These are phyloP conservation scores for Tremellales sp. DNA, from an alignment of 1,284 basidiomycete species.

Conservation along the genomic window DNA sequence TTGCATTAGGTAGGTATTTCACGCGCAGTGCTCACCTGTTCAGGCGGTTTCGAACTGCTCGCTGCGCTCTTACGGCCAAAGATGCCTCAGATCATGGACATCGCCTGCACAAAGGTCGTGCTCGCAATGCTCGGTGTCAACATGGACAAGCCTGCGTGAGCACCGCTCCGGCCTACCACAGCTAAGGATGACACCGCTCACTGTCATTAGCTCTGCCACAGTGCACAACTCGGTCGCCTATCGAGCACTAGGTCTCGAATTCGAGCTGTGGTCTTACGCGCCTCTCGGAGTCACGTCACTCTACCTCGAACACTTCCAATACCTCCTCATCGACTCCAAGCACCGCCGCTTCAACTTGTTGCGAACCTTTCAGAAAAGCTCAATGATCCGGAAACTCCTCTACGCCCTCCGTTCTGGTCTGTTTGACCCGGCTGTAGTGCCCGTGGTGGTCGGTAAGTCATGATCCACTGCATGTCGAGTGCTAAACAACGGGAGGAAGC, in stretches of 20 bases:
- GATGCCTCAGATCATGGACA: conserved; percentile 65
- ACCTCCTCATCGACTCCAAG: conserved; percentile 66
- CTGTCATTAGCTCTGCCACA: conserved; percentile 62
- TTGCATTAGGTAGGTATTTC: background rate
- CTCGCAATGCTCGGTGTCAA: conserved; percentile 81
- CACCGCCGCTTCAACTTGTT: conserved; percentile 69
- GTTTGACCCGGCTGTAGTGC: conserved; percentile 59
- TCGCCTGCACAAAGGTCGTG: conserved; percentile 68
- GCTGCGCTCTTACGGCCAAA: conserved; percentile 70
- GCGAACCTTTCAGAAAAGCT: conserved; percentile 62
- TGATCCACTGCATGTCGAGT: background rate
- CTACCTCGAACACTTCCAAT: conserved; percentile 72
- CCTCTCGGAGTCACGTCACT: conserved; percentile 64
- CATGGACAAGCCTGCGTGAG: conserved; percentile 72
- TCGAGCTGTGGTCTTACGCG: conserved; percentile 80
- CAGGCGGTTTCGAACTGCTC: conserved; percentile 84
- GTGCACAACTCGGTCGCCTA: conserved; percentile 80
- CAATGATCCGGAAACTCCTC: conserved; percentile 69
- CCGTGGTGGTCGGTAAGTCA: conserved; percentile 55
- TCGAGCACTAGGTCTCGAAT: conserved; percentile 76
- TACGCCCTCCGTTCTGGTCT: conserved; percentile 74
- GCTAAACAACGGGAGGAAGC: background rate
- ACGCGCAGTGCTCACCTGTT: conserved; percentile 2
- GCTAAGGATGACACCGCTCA: background rate
- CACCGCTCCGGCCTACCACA: conserved; percentile 3